These are phyloP conservation scores for Phytopythium ostracodes DNA, from an alignment of 352 stramenopile species.

Conservation along the genomic window DNA sequence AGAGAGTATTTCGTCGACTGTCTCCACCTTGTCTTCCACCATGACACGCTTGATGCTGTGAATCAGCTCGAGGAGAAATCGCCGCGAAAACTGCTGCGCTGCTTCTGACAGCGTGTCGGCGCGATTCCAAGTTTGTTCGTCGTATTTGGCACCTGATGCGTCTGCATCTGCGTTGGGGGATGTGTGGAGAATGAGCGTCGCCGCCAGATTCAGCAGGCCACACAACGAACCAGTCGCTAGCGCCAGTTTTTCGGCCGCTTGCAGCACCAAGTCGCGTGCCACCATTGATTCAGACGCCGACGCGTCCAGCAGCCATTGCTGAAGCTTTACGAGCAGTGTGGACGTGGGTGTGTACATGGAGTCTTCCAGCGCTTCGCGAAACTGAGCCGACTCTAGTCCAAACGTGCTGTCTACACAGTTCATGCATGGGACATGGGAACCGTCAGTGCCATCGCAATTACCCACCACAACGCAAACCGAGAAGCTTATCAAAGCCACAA, in stretches of 20 bases:
- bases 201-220: conserved; percentile 66
- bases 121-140: conserved; percentile 45
- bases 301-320: conserved; percentile 64
- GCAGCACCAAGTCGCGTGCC: conserved; percentile 58
- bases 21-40: conserved; percentile 10
- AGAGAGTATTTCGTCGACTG: not conserved
- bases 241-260: conserved; percentile 54
- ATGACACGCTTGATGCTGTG: conserved; percentile 52
- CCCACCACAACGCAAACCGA: not conserved
- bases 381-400: conserved; percentile 46
- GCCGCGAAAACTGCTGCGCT: conserved; percentile 23
- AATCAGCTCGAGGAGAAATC: conserved; percentile 50
- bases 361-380: conserved; percentile 41
- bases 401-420: conserved; percentile 30
- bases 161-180: not conserved
- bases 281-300: conserved; percentile 37
- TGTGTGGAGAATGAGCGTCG: conserved; percentile 56
- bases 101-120: conserved; percentile 56
- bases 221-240: conserved; percentile 80
- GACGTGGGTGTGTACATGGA: conserved; percentile 44
- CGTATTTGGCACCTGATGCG: conserved; percentile 13
- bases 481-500: not conserved
- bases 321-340: conserved; percentile 52
- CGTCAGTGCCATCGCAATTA: not conserved
- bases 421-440: not conserved